Percentiles rank a stretch among this genome's conserved stretches.
Evolutionary conservation across 331 rosid species (phyloP).

Genomic region (Dryas integrifolia): DNA sequence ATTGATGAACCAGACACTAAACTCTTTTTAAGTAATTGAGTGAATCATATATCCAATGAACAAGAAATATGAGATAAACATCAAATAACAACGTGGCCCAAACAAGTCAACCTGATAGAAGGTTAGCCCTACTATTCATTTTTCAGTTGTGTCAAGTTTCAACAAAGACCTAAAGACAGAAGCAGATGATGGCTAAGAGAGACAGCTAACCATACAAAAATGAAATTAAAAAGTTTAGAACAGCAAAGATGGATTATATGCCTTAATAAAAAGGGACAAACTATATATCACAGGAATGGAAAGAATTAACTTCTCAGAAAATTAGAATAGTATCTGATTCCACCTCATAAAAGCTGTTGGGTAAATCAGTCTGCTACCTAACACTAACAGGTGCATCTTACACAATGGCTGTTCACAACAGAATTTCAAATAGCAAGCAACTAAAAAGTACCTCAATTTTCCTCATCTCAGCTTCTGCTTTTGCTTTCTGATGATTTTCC

Average conservation of each 20-base stretch:
- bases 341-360: not conserved
- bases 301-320: too few species aligned
- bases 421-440: not conserved
- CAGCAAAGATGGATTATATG: too few species aligned
- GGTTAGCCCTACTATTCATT: not conserved
- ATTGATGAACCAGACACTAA: not conserved
- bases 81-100: not conserved
- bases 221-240: too few species aligned
- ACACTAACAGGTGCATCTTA: not conserved
- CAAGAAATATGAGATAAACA: not conserved
- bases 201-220: not conserved
- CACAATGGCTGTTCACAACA: not conserved
- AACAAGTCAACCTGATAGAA: not conserved
- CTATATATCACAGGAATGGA: not conserved
- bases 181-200: too few species aligned
- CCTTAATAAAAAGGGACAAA: not conserved
- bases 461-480: slow-evolving; percentile 92
- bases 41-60: not conserved
- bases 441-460: slow-evolving; percentile 68
- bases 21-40: not conserved
- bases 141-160: not conserved
- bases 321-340: not conserved
- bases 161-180: slow-evolving; percentile 1
- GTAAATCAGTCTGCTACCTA: not conserved
- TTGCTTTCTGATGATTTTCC: slow-evolving; percentile 96